Percentiles rank a stretch among this genome's conserved stretches.
Evolutionary conservation across 1,284 basidiomycete genomes (phyloP).

Genomic region (Tilletia caries): DNA sequence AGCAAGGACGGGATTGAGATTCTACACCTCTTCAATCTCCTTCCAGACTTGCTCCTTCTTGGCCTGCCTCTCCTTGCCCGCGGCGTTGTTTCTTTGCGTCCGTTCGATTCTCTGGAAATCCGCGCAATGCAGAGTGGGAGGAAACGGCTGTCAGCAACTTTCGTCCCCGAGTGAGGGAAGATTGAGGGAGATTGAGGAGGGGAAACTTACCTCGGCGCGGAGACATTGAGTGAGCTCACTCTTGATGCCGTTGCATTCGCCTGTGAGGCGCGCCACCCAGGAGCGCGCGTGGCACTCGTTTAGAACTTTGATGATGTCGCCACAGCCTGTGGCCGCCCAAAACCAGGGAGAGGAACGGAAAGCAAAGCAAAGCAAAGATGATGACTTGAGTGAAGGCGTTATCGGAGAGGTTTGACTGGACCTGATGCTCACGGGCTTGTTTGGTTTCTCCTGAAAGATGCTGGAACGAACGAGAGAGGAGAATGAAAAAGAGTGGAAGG

Average conservation of each 20-base stretch:
- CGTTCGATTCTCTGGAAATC: constrained; percentile 27
- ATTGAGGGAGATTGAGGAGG: neutral
- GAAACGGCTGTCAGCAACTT: neutral
- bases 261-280: constrained; percentile 32
- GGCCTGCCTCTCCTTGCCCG: constrained; percentile 26
- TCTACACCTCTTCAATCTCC: constrained; percentile 30
- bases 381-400: neutral
- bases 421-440: constrained; percentile 25
- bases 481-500: too few species aligned
- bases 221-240: constrained; percentile 40
- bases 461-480: constrained; percentile 7
- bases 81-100: constrained; percentile 25
- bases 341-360: neutral
- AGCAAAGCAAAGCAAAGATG: too few species aligned
- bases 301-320: constrained; percentile 32
- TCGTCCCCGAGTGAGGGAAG: neutral
- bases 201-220: constrained; percentile 31
- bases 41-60: constrained; percentile 36
- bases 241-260: constrained; percentile 41
- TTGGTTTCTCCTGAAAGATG: constrained; percentile 35
- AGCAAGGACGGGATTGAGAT: too few species aligned
- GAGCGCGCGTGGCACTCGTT: constrained; percentile 35
- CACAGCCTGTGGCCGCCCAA: constrained; percentile 25
- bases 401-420: neutral
- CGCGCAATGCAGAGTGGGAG: too few species aligned